phyloP scores from a whole-genome alignment of 805 yeast genomes.

The Naumovozyma castellii region DNA sequence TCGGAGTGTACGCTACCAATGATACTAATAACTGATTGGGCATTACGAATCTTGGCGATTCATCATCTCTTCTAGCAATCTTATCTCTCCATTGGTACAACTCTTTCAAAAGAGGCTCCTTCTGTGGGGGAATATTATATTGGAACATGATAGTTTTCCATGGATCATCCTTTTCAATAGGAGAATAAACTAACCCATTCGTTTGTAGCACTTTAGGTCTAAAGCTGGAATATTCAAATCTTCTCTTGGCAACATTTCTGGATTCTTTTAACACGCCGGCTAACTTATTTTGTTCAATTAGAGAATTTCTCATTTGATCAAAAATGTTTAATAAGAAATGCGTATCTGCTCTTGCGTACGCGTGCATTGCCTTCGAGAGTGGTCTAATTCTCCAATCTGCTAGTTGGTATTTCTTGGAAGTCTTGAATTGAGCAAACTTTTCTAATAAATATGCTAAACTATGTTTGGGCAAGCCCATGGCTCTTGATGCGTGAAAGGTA shows the following conservation, averaged over 20 bases:
- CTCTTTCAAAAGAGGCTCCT: slow-evolving; percentile 45
- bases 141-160: slow-evolving; percentile 56
- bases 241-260: slow-evolving; percentile 64
- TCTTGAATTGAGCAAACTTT: slow-evolving; percentile 67
- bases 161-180: slow-evolving; percentile 50
- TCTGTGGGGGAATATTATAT: slow-evolving; percentile 50
- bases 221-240: slow-evolving; percentile 72
- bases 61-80: slow-evolving; percentile 69
- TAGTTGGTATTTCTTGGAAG: slow-evolving; percentile 88
- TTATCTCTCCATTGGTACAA: slow-evolving; percentile 78
- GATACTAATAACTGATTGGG: slow-evolving; percentile 66
- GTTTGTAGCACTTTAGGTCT: slow-evolving; percentile 33
- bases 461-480: slow-evolving; percentile 69
- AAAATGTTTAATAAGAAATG: slow-evolving; percentile 79
- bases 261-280: slow-evolving; percentile 65
- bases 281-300: slow-evolving; percentile 43
- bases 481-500: slow-evolving; percentile 81
- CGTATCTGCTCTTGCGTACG: slow-evolving; percentile 91
- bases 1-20: slow-evolving; percentile 50
- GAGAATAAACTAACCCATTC: slow-evolving; percentile 35
- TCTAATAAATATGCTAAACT: slow-evolving; percentile 81
- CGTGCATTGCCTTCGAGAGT: slow-evolving; percentile 58
- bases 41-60: slow-evolving; percentile 75
- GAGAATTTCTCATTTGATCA: slow-evolving; percentile 57
- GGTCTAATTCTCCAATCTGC: slow-evolving; percentile 97